Conservation (phyloP, 352 stramenopile species). For the Phytophthora vignae region DNA sequence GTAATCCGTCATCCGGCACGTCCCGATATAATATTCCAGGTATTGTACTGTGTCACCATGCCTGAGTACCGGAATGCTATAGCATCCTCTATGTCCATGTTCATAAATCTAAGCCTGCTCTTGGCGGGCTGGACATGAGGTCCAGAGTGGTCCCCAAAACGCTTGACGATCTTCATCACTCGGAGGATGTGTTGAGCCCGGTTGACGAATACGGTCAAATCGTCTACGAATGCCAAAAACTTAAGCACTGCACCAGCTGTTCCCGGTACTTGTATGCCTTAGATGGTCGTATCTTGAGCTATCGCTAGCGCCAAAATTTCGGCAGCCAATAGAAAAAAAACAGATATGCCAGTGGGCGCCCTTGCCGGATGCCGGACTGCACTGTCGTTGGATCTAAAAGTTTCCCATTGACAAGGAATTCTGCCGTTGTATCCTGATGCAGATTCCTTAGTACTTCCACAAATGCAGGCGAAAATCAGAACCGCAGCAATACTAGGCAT, state of each 20-base stretch:
- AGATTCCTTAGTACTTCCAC: not conserved
- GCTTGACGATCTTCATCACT: not conserved
- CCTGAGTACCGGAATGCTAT: not conserved
- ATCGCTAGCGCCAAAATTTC: not conserved
- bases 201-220: conserved; percentile 3
- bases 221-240: conserved; percentile 11
- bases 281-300: not conserved
- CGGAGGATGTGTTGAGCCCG: not conserved
- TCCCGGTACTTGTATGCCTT: not conserved
- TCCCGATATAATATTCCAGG: not conserved
- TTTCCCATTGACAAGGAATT: not conserved
- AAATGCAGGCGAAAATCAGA: not conserved
- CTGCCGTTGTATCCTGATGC: not conserved
- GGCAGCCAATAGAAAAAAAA: not conserved
- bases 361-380: not conserved
- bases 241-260: not conserved
- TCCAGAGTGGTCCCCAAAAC: not conserved
- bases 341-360: not conserved
- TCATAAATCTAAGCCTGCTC: not conserved
- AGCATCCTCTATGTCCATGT: not conserved
- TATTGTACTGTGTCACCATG: not conserved
- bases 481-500: not conserved
- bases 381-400: not conserved
- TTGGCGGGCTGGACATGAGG: not conserved
- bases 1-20: not conserved